Base-by-base conservation (phyloP, 2,329 filamentous ascomycete genomes). In the Aureobasidium sp. region DNA sequence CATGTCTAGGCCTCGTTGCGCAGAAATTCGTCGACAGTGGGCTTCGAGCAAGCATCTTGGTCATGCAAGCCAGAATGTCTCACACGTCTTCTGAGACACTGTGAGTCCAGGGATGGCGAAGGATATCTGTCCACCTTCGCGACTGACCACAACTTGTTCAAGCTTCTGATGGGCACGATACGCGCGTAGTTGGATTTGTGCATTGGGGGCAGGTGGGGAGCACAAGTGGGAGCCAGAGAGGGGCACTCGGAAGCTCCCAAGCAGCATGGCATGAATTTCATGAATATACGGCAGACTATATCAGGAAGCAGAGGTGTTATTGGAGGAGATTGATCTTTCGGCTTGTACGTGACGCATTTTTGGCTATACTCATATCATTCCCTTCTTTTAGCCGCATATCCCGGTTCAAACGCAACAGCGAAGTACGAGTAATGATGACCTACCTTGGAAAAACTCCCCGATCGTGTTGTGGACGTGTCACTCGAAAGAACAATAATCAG, bases 1-100 rank as follows among this genome's bases (percentile, higher is more conserved):
- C 75, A 70, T 84, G 83, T 29, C 69, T 89, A 37, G 86, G 87
- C 11, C 74, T 78, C n/a, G 76, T 86, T 34, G 84, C 83, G 11
- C 82, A 86, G 71, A 78, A 80, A 62, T 73, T 88, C n/a, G 80
- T 85, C 47, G 79, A 79, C 57, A 79, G 78, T 48, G 82, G 80
- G 14, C 73, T 88, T n/a, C 82, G 80, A 65, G 84, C 86, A 0
- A 90, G 88, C 72, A 75, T 91, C 29, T 76, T 91, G 59, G 82
- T 91, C 61, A 80, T 92, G 31, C 86, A 90, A 74, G 87, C 87
- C 1, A 41, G 52, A 22, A n/a, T 27, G 39, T 34, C 37, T 12
- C 29, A 56, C 36, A 20, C 20, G 39, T 22, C 37, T 56, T 44
- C 52, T 12, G 52, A 56, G 6, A 56, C 22, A 11, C n/a, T 34